Conservation (phyloP, 208 protist species). For the Trypanosoma mega region DNA sequence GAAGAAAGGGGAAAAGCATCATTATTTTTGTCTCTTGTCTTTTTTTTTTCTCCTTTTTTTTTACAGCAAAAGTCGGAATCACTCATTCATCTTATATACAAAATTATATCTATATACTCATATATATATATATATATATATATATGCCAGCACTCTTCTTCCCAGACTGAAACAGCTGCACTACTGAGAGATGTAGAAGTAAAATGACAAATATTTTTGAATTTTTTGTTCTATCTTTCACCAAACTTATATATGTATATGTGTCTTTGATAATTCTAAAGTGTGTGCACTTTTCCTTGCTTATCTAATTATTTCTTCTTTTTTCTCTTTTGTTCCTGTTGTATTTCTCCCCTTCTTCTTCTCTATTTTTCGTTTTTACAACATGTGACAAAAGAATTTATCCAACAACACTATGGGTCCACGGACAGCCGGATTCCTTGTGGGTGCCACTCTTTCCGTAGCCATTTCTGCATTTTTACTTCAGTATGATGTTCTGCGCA, state of each 20-base stretch:
- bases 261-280: too few relatives aligned
- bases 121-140: too few relatives aligned
- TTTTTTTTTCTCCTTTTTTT: not conserved
- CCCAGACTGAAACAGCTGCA: too few relatives aligned
- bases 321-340: conserved; percentile 2
- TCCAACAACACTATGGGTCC: conserved; percentile 34
- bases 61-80: not conserved
- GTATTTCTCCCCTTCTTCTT: not conserved
- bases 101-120: too few relatives aligned
- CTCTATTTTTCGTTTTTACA: conserved; percentile 9
- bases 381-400: not conserved
- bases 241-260: too few relatives aligned
- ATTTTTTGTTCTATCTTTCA: too few relatives aligned
- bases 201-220: too few relatives aligned
- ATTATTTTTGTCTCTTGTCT: not conserved
- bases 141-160: too few relatives aligned
- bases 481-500: conserved; percentile 39
- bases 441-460: conserved; percentile 26
- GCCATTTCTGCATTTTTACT: conserved; percentile 26
- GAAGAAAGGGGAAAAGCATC: too few relatives aligned
- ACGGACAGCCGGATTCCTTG: conserved; percentile 44
- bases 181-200: too few relatives aligned
- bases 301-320: conserved; percentile 6
- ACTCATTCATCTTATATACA: too few relatives aligned
- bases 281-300: conserved; percentile 3